Evolutionary conservation across 2,329 filamentous ascomycete species (phyloP).

Genomic region (Thielaviopsis ethacetica): DNA sequence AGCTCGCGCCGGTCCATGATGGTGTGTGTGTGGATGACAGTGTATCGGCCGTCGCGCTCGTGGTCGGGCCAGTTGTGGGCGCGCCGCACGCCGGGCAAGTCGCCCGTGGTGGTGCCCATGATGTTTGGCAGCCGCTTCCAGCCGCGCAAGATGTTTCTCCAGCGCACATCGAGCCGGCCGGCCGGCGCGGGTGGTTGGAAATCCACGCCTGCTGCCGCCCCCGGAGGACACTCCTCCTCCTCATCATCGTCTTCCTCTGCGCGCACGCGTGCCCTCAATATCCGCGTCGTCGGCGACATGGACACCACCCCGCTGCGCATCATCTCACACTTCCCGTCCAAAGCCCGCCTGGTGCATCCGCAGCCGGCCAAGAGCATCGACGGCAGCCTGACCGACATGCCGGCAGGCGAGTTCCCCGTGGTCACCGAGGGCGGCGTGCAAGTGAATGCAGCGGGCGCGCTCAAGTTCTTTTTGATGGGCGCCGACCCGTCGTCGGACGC

Average conservation of each 20-base stretch:
- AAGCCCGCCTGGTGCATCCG: slow-evolving; percentile 7
- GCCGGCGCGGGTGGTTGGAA: neutral
- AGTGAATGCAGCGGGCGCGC: slow-evolving; percentile 5
- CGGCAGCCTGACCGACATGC: slow-evolving; percentile 8
- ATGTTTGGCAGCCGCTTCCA: slow-evolving; percentile 12
- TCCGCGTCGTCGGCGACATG: slow-evolving; percentile 8
- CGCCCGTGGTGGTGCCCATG: slow-evolving; percentile 11
- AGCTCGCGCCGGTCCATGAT: slow-evolving; percentile 10
- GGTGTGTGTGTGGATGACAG: slow-evolving; percentile 13
- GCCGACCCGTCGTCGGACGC: slow-evolving; percentile 6
- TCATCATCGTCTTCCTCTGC: neutral
- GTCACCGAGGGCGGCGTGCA: slow-evolving; percentile 2
- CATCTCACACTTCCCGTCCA: slow-evolving; percentile 11
- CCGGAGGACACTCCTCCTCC: neutral
- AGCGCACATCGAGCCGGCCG: slow-evolving; percentile 3
- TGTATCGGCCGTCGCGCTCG: slow-evolving; percentile 8
- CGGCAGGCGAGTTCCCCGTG: neutral
- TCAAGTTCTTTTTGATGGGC: slow-evolving; percentile 11
- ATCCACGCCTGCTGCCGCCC: neutral
- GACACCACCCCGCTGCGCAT: slow-evolving; percentile 6
- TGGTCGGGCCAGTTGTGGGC: slow-evolving; percentile 8
- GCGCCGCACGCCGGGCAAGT: slow-evolving; percentile 8
- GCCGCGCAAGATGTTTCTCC: slow-evolving; percentile 12
- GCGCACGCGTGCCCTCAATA: slow-evolving; percentile 1
- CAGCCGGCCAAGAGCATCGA: slow-evolving; percentile 5